These are phyloP conservation scores for Aciculosporium take DNA, from an alignment of 2,329 filamentous ascomycete species.

Conservation along the genomic window DNA sequence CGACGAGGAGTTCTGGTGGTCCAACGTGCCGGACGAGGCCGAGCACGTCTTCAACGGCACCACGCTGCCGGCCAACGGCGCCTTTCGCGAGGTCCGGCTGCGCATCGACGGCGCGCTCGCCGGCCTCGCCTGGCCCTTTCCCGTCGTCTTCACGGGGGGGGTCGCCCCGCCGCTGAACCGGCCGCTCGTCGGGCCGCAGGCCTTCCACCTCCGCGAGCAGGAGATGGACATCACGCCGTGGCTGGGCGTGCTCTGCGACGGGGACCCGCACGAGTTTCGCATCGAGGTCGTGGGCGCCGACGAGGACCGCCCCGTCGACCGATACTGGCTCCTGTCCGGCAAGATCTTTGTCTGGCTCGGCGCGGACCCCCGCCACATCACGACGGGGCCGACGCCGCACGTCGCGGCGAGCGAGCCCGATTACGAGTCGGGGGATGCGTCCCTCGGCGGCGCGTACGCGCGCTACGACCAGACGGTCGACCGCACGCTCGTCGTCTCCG, in stretches of 20 bases:
- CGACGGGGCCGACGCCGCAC: constrained; percentile 19
- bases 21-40: constrained; percentile 54
- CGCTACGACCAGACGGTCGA: constrained; percentile 35
- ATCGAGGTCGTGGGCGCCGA: constrained; percentile 53
- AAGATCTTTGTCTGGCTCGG: constrained; percentile 72
- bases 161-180: constrained; percentile 64
- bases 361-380: constrained; percentile 25
- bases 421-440: background rate
- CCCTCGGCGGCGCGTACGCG: background rate
- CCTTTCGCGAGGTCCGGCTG: constrained; percentile 67
- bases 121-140: constrained; percentile 69
- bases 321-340: constrained; percentile 58
- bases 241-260: constrained; percentile 55
- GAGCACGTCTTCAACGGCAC: constrained; percentile 41
- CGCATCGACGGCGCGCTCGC: constrained; percentile 58
- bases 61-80: constrained; percentile 51
- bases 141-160: constrained; percentile 70
- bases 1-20: constrained; percentile 76
- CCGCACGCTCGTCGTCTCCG: constrained; percentile 45
- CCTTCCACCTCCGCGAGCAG: constrained; percentile 65
- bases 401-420: background rate
- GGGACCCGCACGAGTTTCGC: constrained; percentile 48
- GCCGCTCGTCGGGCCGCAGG: constrained; percentile 63
- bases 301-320: constrained; percentile 32
- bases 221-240: constrained; percentile 74